phyloP scores from a whole-genome alignment of 2,329 filamentous ascomycete species.

The Claviceps monticola region DNA sequence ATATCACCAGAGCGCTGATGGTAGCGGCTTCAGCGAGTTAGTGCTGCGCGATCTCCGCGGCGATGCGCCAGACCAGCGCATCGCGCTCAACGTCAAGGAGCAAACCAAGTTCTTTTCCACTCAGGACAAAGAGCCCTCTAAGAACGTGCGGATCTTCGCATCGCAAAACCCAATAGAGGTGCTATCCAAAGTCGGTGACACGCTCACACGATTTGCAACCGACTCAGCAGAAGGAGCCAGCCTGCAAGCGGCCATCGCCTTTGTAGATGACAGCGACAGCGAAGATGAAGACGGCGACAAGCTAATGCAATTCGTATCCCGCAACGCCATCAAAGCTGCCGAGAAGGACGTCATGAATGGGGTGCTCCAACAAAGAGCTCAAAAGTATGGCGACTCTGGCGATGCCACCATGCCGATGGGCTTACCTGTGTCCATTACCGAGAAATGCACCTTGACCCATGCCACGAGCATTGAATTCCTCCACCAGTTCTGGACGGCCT shows the following conservation, averaged over 20 bases:
- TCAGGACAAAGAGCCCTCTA: slow-evolving; percentile 32
- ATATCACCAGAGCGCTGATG: slow-evolving; percentile 47
- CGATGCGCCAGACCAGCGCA: slow-evolving; percentile 58
- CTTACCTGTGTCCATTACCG: slow-evolving; percentile 37
- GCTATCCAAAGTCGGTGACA: slow-evolving; percentile 47
- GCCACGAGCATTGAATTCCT: slow-evolving; percentile 90
- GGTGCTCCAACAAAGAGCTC: slow-evolving; percentile 45
- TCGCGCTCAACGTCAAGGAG: slow-evolving; percentile 78
- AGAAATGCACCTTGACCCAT: slow-evolving; percentile 57
- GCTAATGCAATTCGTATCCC: slow-evolving; percentile 51
- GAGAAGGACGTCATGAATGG: slow-evolving; percentile 53
- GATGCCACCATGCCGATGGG: slow-evolving; percentile 41
- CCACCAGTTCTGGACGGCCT: slow-evolving; percentile 93
- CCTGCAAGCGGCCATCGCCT: slow-evolving; percentile 50
- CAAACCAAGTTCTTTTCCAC: slow-evolving; percentile 70
- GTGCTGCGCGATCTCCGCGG: slow-evolving; percentile 68
- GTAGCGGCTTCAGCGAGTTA: slow-evolving; percentile 64
- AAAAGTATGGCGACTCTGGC: slow-evolving; percentile 37
- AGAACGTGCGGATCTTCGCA: slow-evolving; percentile 41
- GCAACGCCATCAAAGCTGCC: slow-evolving; percentile 48
- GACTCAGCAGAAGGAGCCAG: slow-evolving; percentile 39
- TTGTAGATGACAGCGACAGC: slow-evolving; percentile 56
- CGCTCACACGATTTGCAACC: slow-evolving; percentile 39
- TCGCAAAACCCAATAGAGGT: slow-evolving; percentile 58
- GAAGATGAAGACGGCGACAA: slow-evolving; percentile 42